Evolutionary conservation across 352 stramenopile genomes (phyloP), one percentile per base, ranked within the genome.

Genomic region (Pythium rhizo-oryzae): DNA sequence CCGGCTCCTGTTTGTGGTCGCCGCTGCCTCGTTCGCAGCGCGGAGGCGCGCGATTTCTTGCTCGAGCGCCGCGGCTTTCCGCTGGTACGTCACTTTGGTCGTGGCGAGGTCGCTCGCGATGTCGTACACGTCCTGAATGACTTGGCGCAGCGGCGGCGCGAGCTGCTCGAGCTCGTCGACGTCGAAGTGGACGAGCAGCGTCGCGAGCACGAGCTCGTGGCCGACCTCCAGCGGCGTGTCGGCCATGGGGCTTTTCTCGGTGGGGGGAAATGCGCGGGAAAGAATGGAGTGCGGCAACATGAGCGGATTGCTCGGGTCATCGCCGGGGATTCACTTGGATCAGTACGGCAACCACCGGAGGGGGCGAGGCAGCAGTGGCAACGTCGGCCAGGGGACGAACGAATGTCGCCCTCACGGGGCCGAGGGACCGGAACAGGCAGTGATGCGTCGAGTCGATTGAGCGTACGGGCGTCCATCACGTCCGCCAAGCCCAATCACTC

Each of bases 141-240:
- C 54, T 11, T 23, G 43, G 16, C 54, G 53, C 30, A 55, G 35
- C n/a, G 41, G 11, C 43, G 1, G 5, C 21, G 53, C 44, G 23
- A 69, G 54, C 21, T 58, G 30, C 12, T 56, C 53, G 24, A 63
- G 56, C 21, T 63, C 53, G 53, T 69, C 54, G 43, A 55, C 62
- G 16, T 52, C 52, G 18, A 63, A 63, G n/a, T 69, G 53, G 7
- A 69, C 41, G 16, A 69, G 54, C 13, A 69, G 53, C 54, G 53
- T 63, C 43, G 62, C 47, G 54, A 69, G 62, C 23, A 63, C 53
- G 62, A 62, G 62, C 44, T 69, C 62, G 54, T 69, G 62, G 23
- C 53, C 62, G 2, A 46, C 59, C 35, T 69, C 62, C 37, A 69
- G 43, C 30, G 62, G 53, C 2, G 13, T 18, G 25, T 51, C 54